Percentiles rank a stretch among this genome's conserved stretches.
phyloP scores from a whole-genome alignment of 495 filamentous ascomycete species.

The Penicillium cinerascens region DNA sequence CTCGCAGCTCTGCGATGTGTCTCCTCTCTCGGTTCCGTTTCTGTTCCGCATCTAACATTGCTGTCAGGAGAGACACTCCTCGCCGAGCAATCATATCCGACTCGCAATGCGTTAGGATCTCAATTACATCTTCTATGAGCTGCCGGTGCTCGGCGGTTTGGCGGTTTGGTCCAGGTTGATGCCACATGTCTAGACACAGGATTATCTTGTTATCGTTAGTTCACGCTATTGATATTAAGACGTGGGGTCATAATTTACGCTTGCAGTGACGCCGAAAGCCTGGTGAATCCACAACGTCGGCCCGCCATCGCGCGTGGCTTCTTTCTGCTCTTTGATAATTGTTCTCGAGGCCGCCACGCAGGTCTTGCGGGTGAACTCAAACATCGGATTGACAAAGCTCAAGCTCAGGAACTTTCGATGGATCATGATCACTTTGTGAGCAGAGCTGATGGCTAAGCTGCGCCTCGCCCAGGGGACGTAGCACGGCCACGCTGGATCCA shows the following conservation, averaged over 20 bases:
- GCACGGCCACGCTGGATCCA: slow-evolving; percentile 35
- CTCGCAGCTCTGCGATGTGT: background rate
- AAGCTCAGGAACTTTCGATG: slow-evolving; percentile 39
- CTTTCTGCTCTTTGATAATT: slow-evolving; percentile 38
- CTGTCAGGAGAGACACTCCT: slow-evolving; percentile 25
- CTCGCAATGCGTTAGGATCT: slow-evolving; percentile 22
- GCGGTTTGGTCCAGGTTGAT: slow-evolving; percentile 26
- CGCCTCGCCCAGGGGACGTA: slow-evolving; percentile 37
- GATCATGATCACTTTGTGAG: slow-evolving; percentile 48
- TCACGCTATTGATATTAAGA: background rate
- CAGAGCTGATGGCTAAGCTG: slow-evolving; percentile 32
- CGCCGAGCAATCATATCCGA: slow-evolving; percentile 35
- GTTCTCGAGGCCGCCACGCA: slow-evolving; percentile 37
- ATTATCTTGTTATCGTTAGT: slow-evolving; percentile 25
- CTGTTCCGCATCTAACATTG: slow-evolving; percentile 21
- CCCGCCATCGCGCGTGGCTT: slow-evolving; percentile 25
- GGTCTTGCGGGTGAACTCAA: slow-evolving; percentile 35
- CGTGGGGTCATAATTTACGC: slow-evolving; percentile 11
- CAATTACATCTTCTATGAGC: slow-evolving; percentile 31
- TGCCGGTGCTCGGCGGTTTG: slow-evolving; percentile 33
- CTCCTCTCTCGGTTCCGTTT: background rate
- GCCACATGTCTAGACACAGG: slow-evolving; percentile 40
- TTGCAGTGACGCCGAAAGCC: slow-evolving; percentile 28
- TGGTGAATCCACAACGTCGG: slow-evolving; percentile 44
- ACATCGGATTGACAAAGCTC: slow-evolving; percentile 40